Evolutionary conservation across 164 flowering plant genomes (phyloP).

Genomic region (Santalum album): DNA sequence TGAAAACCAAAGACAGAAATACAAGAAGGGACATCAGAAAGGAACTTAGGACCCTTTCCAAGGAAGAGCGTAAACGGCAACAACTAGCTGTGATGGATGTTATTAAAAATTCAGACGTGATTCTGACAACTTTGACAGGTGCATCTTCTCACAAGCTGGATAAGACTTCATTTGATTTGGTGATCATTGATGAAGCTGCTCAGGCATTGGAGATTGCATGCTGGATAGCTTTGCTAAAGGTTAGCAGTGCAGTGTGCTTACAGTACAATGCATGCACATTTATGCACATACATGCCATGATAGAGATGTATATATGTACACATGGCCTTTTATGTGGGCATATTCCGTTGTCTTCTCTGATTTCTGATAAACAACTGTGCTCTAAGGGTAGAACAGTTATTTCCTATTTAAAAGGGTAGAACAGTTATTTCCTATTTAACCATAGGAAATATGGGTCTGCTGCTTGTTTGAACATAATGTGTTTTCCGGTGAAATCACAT

Average conservation of each 20-base stretch:
- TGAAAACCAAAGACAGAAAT: conserved; percentile 81
- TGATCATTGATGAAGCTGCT: conserved; percentile 98
- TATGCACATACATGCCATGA: not conserved
- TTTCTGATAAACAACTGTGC: too few relatives aligned
- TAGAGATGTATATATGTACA: not conserved
- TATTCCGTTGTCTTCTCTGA: too few relatives aligned
- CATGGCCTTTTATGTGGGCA: not conserved
- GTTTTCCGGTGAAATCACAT: too few relatives aligned
- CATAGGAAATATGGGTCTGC: too few relatives aligned
- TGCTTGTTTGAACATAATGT: too few relatives aligned
- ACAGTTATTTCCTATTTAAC: too few relatives aligned
- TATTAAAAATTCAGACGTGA: conserved; percentile 74
- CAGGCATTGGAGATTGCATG: conserved; percentile 98
- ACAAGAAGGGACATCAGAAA: conserved; percentile 80
- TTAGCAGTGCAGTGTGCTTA: conserved; percentile 10
- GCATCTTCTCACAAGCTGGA: conserved; percentile 69
- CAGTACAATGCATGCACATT: not conserved
- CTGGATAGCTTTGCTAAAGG: conserved; percentile 96
- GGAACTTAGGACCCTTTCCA: conserved; percentile 85
- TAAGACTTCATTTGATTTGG: conserved; percentile 68
- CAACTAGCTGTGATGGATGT: conserved; percentile 94
- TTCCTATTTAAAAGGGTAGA: too few relatives aligned
- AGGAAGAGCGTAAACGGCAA: conserved; percentile 94
- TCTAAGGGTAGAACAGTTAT: too few relatives aligned
- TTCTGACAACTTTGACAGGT: conserved; percentile 91